Conservation (phyloP, 2,329 filamentous ascomycete genomes). For the Didymella lethalis region DNA sequence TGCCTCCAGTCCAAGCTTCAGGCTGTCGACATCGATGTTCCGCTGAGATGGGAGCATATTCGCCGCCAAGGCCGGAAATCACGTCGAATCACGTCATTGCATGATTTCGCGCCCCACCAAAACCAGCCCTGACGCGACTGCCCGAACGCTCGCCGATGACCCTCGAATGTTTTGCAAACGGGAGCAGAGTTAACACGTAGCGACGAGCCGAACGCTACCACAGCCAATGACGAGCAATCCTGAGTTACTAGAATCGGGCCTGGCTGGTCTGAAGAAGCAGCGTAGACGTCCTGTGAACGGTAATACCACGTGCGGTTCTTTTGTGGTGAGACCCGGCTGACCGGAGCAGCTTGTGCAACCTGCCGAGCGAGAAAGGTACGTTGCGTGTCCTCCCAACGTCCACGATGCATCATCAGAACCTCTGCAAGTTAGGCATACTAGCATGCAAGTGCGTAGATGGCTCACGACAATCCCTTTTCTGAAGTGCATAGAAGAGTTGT, state of each 20-base stretch:
- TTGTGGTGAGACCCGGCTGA: constrained; percentile 18
- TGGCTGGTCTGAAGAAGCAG: constrained; percentile 30
- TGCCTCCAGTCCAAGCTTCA: background rate
- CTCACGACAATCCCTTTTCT: background rate
- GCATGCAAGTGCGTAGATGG: background rate
- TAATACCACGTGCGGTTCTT: constrained; percentile 9
- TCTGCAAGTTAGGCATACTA: background rate
- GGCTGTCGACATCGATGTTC: background rate
- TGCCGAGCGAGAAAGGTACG: constrained; percentile 33
- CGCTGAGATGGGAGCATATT: background rate
- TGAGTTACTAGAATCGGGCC: constrained; percentile 18
- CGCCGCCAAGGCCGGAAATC: constrained; percentile 1
- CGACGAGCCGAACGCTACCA: constrained; percentile 26
- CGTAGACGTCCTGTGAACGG: constrained; percentile 40
- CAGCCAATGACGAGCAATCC: constrained; percentile 17
- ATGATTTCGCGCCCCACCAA: constrained; percentile 20
- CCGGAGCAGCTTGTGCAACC: constrained; percentile 28
- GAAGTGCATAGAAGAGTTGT: background rate
- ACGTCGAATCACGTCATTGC: constrained; percentile 19
- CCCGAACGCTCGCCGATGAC: constrained; percentile 20
- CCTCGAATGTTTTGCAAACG: constrained; percentile 13
- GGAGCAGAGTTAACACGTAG: constrained; percentile 10
- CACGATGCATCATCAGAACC: background rate
- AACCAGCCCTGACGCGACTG: constrained; percentile 16
- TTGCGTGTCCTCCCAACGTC: background rate